Evolutionary conservation across 345 rosid genomes (phyloP), one percentile per base, ranked within the genome.

Genomic region (Psidium friedrichsthalianum): DNA sequence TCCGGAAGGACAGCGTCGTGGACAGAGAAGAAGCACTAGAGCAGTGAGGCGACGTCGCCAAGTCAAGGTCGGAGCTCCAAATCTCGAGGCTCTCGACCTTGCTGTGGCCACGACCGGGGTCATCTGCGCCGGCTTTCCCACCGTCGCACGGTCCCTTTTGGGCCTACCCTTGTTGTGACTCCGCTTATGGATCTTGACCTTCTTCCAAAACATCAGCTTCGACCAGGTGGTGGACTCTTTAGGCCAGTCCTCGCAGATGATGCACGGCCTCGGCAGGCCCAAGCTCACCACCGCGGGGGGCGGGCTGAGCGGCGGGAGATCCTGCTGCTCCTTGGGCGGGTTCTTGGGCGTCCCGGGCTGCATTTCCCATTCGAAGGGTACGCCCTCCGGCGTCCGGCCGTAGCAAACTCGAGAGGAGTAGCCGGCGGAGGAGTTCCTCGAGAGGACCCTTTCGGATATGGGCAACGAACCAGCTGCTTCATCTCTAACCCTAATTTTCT

Each of bases 231-330:
- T 6, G 14, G 59, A 8, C 42, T 57, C 64, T 74, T 51, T 83
- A 7, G 86, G 87, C 74, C 83, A 76, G 44, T 88, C n/a, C 27
- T 76, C 82, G 21, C 78, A 18, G 78, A 44, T 2, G 13, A 91
- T 56, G 74, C 92, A 87, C 16, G 97, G 98, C 85, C 89, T 94
- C 6, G 95, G 93, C 11, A 94, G 89, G 25, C 90, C 87, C 11
- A 86, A 86, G 88, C 96, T 93, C 16, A 91, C 87, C 55, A 91
- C 12, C 0, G 98, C 97, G 1, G 98, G 99, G 3, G 98, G 98
- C 24, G 96, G 98, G 85, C 90, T 88, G 11, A 91, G 87, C 0
- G 93, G 95, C 9, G 89, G 92, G 13, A 90, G 27, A 5, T 52
- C 83, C 58, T 56, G n/a, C n/a, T n/a, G 87, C 7, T 40, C 84